phyloP scores from a whole-genome alignment of 352 stramenopile species.

The Peronospora tabacina region DNA sequence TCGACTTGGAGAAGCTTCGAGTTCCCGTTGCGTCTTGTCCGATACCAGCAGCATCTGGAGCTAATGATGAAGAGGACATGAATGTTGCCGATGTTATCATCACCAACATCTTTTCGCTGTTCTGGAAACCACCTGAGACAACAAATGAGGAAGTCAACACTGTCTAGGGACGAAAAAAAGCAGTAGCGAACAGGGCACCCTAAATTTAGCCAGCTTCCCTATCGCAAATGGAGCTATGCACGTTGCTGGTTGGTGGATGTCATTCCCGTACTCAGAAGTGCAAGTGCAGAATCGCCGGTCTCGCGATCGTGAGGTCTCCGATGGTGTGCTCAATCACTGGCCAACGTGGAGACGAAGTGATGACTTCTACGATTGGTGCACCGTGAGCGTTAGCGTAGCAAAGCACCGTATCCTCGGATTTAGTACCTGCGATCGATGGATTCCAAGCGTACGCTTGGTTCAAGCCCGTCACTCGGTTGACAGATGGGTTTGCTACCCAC shows the following conservation, averaged over 20 bases:
- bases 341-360: conserved; percentile 52
- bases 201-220: conserved; percentile 13
- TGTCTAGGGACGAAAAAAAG: conserved; percentile 23
- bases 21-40: conserved; percentile 6
- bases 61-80: conserved; percentile 33
- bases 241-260: background rate
- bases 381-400: conserved; percentile 24
- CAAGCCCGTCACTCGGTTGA: conserved; percentile 29
- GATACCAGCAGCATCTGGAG: background rate
- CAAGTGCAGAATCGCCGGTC: conserved; percentile 55
- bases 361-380: conserved; percentile 38
- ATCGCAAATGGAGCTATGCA: background rate
- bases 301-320: conserved; percentile 36
- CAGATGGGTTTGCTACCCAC: conserved; percentile 51
- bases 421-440: conserved; percentile 60
- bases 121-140: conserved; percentile 53
- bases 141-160: conserved; percentile 32
- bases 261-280: conserved; percentile 29
- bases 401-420: conserved; percentile 66
- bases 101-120: conserved; percentile 78
- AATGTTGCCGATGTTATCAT: conserved; percentile 76
- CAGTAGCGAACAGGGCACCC: background rate
- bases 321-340: conserved; percentile 46
- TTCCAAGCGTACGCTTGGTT: conserved; percentile 70
- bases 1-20: conserved; percentile 19